phyloP scores from a whole-genome alignment of 2,329 filamentous ascomycete species.

The Pyricularia sp. region DNA sequence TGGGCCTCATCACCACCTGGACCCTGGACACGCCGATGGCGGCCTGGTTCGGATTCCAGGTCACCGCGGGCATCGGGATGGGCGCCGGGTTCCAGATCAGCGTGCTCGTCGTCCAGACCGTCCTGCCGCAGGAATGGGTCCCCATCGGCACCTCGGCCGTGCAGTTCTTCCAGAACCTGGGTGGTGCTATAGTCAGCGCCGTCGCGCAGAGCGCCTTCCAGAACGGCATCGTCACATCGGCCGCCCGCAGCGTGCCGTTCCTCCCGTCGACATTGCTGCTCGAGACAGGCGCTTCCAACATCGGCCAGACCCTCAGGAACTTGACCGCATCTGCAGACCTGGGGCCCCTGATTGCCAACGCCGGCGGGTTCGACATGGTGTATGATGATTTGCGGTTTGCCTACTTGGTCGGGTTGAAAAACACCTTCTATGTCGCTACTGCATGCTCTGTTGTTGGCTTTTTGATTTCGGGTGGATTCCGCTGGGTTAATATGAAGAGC shows the following conservation, averaged over 20 bases:
- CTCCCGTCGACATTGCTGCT: constrained; percentile 9
- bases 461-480: not conserved
- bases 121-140: constrained; percentile 33
- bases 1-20: constrained; percentile 45
- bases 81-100: constrained; percentile 36
- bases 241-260: constrained; percentile 6
- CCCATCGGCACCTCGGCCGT: constrained; percentile 39
- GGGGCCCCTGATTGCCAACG: not conserved
- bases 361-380: not conserved
- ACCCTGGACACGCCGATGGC: constrained; percentile 30
- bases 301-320: not conserved
- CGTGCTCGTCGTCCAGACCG: constrained; percentile 38
- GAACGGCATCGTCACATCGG: constrained; percentile 41
- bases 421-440: constrained; percentile 1
- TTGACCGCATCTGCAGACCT: not conserved
- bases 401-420: not conserved
- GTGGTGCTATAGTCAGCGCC: constrained; percentile 39
- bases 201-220: constrained; percentile 60
- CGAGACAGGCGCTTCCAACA: constrained; percentile 8
- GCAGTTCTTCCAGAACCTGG: constrained; percentile 53
- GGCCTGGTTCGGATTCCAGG: constrained; percentile 48
- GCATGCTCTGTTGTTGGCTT: not conserved
- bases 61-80: constrained; percentile 34
- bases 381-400: not conserved
- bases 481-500: constrained; percentile 2